Conservation (phyloP, 176 grass and related monocot genomes). For the Rhynchospora tenuis region DNA sequence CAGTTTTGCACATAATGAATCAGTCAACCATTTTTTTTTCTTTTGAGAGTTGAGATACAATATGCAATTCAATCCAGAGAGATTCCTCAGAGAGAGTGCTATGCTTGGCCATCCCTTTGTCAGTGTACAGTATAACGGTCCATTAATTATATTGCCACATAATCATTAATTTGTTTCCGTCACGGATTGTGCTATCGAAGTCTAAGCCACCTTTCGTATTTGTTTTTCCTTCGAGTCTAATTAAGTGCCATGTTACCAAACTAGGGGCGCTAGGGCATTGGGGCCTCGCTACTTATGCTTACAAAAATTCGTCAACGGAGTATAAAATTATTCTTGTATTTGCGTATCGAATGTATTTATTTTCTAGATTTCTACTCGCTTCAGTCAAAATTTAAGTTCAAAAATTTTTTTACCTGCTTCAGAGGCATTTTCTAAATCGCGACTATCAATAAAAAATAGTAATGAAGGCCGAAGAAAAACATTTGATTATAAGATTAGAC, state of each 20-base stretch:
- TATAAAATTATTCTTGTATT: too few relatives aligned
- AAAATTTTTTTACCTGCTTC: too few relatives aligned
- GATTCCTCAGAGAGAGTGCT: neutral
- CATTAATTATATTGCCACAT: neutral
- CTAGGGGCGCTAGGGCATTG: too few relatives aligned
- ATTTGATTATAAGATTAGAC: too few relatives aligned
- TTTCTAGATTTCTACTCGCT: too few relatives aligned
- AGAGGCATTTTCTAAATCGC: too few relatives aligned
- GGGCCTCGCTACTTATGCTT: too few relatives aligned
- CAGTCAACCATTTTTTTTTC: neutral
- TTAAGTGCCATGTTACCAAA: neutral
- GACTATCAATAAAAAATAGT: too few relatives aligned
- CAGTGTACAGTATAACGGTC: neutral
- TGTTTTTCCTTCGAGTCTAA: neutral
- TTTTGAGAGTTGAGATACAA: neutral
- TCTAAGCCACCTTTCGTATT: neutral
- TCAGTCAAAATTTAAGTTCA: too few relatives aligned
- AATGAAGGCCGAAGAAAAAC: too few relatives aligned
- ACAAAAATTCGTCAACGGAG: too few relatives aligned
- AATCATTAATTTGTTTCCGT: conserved; percentile 10
- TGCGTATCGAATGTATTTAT: too few relatives aligned
- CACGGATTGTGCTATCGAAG: neutral
- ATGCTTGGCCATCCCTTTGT: neutral
- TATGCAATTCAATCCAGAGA: neutral
- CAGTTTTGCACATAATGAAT: neutral